Evolutionary conservation across 2,329 filamentous ascomycete species (phyloP), one percentile per base, ranked within the genome.

Genomic region (Lachnellula willkommii): DNA sequence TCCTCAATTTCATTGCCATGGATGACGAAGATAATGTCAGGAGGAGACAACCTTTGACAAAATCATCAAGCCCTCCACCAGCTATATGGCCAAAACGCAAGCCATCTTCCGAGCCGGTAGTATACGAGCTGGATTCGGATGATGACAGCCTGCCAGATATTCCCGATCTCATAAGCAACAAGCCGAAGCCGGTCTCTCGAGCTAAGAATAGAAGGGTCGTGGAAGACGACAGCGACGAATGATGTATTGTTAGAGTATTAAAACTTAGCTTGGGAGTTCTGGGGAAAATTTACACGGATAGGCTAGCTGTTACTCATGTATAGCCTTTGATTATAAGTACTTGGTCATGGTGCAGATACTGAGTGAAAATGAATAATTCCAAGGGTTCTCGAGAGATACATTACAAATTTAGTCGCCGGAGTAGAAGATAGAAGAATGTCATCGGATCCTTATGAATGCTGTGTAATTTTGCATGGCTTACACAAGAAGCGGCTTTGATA

Each of bases 1-100:
- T 83, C 14, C 55, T 81, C 62, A 73, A 83, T 72, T 79, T 89
- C 70, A 66, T 89, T 64, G 74, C 56, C 74, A 69, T 83, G 69
- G 69, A 84, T 69, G 20, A 78, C 55, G 26, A 77, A 68, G 45
- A 22, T 66, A 69, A 32, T 12, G 42, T 45, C n/a, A 75, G 75
- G 9, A 78, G 68, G 49, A 71, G 47, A 75, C 72, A 14, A 77
- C 68, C 50, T 7, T 52, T 59, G 45, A 55, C 50, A 11, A 47
- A 57, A 51, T 60, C 63, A 20, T 63, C 61, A 3, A 61, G 54
- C 9, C 58, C 63, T 15, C 60, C 60, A 32, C 58, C 58, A 14
- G 9, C 42, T 17, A 28, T 26, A 12, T 15, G 43, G 3, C 28
- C 54, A 47, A 51, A 57, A 57, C 53, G 61, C 14, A 70, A 66